phyloP scores from a whole-genome alignment of 2,329 filamentous ascomycete species.

The Alternaria sp. region DNA sequence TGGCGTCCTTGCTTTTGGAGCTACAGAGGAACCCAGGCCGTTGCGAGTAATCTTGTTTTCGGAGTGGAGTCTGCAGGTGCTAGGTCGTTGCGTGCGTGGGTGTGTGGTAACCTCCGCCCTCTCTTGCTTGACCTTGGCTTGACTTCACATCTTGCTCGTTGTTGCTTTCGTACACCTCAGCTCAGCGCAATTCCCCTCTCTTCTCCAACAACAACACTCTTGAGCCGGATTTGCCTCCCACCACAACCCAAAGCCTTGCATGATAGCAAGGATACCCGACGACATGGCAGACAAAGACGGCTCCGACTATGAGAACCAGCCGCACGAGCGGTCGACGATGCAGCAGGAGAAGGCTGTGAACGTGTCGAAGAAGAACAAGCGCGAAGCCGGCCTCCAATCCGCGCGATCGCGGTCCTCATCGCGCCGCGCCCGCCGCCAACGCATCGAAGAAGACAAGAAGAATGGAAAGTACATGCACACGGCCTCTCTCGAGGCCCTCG shows the following conservation, averaged over 20 bases:
- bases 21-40: slow-evolving; percentile 19
- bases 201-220: slow-evolving; percentile 5
- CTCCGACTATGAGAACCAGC: slow-evolving; percentile 41
- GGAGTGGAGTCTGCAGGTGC: slow-evolving; percentile 22
- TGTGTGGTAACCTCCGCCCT: slow-evolving; percentile 5
- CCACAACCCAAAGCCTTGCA: slow-evolving; percentile 18
- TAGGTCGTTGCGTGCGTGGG: slow-evolving; percentile 13
- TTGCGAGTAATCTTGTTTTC: slow-evolving; percentile 50
- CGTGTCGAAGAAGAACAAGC: slow-evolving; percentile 51
- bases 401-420: slow-evolving; percentile 59
- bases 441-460: slow-evolving; percentile 55
- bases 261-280: slow-evolving; percentile 28
- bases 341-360: slow-evolving; percentile 59
- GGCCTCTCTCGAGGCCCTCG: slow-evolving; percentile 58
- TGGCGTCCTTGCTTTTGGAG: slow-evolving; percentile 10
- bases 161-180: not conserved
- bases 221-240: not conserved
- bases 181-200: slow-evolving; percentile 1
- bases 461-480: slow-evolving; percentile 64
- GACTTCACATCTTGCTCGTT: slow-evolving; percentile 11
- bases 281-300: slow-evolving; percentile 43
- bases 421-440: slow-evolving; percentile 57
- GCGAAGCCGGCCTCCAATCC: slow-evolving; percentile 52
- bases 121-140: slow-evolving; percentile 23
- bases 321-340: slow-evolving; percentile 54